Percentiles rank a stretch among this genome's conserved stretches.
Evolutionary conservation across 306 rosid genomes (phyloP).

Genomic region (Vigna unguiculata): DNA sequence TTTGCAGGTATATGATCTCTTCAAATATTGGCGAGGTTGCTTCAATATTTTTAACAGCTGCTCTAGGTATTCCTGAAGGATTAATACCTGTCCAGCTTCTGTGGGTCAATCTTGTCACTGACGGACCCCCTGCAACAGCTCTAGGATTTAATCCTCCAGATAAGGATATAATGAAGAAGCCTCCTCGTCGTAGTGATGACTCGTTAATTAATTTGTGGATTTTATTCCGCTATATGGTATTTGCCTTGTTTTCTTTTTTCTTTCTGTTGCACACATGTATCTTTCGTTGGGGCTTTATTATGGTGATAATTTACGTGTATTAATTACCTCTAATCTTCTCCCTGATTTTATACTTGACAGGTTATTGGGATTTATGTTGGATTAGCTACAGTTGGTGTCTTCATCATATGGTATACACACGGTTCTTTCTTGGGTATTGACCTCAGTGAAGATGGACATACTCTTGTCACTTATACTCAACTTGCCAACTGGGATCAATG

Average conservation of each 20-base stretch:
- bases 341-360: constrained; percentile 47
- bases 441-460: constrained; percentile 84
- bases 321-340: constrained; percentile 18
- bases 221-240: constrained; percentile 92
- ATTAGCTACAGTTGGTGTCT: constrained; percentile 86
- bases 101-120: constrained; percentile 98
- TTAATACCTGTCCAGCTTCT: constrained; percentile 97
- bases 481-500: constrained; percentile 93
- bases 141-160: constrained; percentile 97
- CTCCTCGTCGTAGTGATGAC: constrained; percentile 83
- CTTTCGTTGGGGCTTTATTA: not conserved
- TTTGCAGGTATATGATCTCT: constrained; percentile 85
- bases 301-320: not conserved
- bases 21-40: constrained; percentile 91
- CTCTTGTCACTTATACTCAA: constrained; percentile 84
- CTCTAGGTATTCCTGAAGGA: constrained; percentile 94
- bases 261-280: not conserved
- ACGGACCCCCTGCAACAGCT: constrained; percentile 99
- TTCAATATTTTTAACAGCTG: constrained; percentile 81
- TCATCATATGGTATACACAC: constrained; percentile 87
- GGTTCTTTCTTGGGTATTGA: constrained; percentile 89
- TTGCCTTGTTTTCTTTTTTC: not conserved
- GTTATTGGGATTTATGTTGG: constrained; percentile 91
- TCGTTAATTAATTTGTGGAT: constrained; percentile 87
- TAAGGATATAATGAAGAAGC: constrained; percentile 88